These are phyloP conservation scores for Eucalyptus regnans DNA, from an alignment of 345 rosid species.

Conservation along the genomic window DNA sequence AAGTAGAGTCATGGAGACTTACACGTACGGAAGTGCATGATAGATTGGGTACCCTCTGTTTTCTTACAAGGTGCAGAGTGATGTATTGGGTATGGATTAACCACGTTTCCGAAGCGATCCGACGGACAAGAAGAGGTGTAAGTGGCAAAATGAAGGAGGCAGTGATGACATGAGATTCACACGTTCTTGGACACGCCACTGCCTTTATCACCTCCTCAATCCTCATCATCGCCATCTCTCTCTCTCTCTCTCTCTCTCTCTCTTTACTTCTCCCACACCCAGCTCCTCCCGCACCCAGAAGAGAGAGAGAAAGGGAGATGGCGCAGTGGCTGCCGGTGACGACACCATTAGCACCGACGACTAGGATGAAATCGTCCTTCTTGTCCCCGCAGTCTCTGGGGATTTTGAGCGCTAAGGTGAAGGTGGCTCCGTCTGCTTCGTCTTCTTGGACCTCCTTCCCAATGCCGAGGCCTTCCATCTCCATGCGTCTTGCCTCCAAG, in stretches of 20 bases:
- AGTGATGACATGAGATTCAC: not conserved
- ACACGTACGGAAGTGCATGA: not conserved
- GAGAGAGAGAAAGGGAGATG: slow-evolving; percentile 5
- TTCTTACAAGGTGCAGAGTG: not conserved
- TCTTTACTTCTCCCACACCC: not conserved
- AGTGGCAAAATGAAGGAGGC: not conserved
- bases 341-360: slow-evolving; percentile 15
- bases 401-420: not conserved
- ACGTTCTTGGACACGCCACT: not conserved
- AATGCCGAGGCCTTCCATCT: slow-evolving; percentile 42
- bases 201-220: not conserved
- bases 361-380: slow-evolving; percentile 40
- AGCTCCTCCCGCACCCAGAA: not conserved
- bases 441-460: not conserved
- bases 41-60: not conserved
- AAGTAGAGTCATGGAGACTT: not conserved
- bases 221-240: not conserved
- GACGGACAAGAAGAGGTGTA: not conserved
- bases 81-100: not conserved
- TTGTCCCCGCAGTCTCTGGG: slow-evolving; percentile 13
- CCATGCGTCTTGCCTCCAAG: slow-evolving; percentile 81
- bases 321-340: slow-evolving; percentile 20
- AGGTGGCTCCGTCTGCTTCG: not conserved
- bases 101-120: not conserved
- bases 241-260: not conserved